Evolutionary conservation across 345 rosid species (phyloP).

Genomic region (Turnera subulata): DNA sequence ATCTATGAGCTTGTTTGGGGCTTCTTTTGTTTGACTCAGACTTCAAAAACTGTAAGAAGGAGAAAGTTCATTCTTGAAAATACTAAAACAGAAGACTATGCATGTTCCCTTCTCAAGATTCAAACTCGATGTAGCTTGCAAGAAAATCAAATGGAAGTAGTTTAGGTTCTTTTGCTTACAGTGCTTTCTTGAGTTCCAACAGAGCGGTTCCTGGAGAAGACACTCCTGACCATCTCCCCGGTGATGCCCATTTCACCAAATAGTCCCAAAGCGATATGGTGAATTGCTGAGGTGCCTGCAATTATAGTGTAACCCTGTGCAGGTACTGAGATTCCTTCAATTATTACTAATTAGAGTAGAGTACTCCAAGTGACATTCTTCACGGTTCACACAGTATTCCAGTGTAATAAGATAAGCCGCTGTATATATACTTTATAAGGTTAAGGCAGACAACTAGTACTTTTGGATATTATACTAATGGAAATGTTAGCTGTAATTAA

Average conservation of each 20-base stretch:
- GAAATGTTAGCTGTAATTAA: constrained; percentile 23
- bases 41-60: too few species aligned
- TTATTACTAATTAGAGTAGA: constrained; percentile 23
- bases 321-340: constrained; percentile 35
- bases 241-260: constrained; percentile 64
- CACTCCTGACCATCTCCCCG: constrained; percentile 59
- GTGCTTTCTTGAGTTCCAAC: constrained; percentile 34
- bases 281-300: constrained; percentile 17
- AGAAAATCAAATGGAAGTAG: neutral
- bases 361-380: constrained; percentile 29
- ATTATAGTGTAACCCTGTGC: constrained; percentile 20
- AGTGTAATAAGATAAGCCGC: constrained; percentile 10
- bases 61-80: too few species aligned
- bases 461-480: constrained; percentile 3
- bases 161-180: constrained; percentile 28
- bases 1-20: neutral
- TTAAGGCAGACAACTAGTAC: constrained; percentile 1
- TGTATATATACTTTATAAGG: constrained; percentile 2
- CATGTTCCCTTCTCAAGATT: neutral
- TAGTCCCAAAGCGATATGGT: constrained; percentile 11
- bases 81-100: neutral
- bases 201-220: constrained; percentile 62
- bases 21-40: too few species aligned
- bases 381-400: constrained; percentile 9
- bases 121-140: neutral